phyloP scores from a whole-genome alignment of 331 rosid species.

The Acacia concinna region DNA sequence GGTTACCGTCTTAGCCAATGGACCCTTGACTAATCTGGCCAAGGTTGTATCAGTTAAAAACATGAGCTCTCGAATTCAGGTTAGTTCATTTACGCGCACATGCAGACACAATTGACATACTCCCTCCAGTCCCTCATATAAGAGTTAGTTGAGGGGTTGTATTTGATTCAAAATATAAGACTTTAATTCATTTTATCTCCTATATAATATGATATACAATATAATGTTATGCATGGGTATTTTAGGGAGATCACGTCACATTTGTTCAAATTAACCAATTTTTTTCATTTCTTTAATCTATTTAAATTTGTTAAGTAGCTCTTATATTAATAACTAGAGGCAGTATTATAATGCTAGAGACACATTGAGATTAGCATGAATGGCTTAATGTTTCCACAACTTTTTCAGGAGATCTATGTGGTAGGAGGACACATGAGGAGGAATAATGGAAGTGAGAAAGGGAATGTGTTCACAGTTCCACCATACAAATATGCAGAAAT shows the following conservation, averaged over 20 bases:
- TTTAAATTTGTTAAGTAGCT: background rate
- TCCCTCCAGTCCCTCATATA: no score
- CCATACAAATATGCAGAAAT: slow-evolving; percentile 72
- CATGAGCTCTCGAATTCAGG: slow-evolving; percentile 63
- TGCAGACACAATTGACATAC: background rate
- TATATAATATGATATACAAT: no score
- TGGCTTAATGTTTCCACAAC: background rate
- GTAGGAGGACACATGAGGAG: slow-evolving; percentile 80
- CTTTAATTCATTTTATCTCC: no score
- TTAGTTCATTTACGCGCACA: background rate
- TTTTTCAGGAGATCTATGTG: slow-evolving; percentile 70
- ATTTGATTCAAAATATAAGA: no score
- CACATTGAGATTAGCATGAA: background rate
- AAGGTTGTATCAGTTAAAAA: slow-evolving; percentile 48
- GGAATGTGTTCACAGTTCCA: slow-evolving; percentile 70
- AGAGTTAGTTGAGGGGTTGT: no score
- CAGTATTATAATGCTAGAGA: background rate
- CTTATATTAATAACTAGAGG: background rate
- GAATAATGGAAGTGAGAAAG: slow-evolving; percentile 48
- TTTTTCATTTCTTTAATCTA: background rate
- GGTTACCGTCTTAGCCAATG: slow-evolving; percentile 77
- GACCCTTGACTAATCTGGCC: slow-evolving; percentile 91
- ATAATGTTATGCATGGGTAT: background rate
- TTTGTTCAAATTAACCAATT: background rate
- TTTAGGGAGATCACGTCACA: no score